Conservation (phyloP, 2,329 filamentous ascomycete species). For the Diaporthe citriasiana region DNA sequence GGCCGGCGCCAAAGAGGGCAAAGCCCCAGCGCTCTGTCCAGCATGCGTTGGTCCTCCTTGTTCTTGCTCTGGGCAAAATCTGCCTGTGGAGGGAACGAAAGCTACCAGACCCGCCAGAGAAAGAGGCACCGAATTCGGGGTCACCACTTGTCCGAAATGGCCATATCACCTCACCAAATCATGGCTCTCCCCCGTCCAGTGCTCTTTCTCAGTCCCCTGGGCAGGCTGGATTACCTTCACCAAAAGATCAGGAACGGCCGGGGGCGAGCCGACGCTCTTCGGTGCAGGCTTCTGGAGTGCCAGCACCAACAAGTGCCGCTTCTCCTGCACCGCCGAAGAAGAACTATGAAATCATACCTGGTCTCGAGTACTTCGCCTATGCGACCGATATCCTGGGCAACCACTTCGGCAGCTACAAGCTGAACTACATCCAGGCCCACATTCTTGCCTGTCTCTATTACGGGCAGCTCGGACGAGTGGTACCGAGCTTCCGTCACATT, state of each 20-base stretch:
- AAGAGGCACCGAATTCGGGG: constrained; percentile 52
- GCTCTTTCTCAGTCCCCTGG: constrained; percentile 58
- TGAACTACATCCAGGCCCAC: constrained; percentile 87
- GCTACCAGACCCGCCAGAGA: constrained; percentile 70
- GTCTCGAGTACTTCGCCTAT: constrained; percentile 89
- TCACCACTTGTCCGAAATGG: constrained; percentile 64
- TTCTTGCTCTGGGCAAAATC: constrained; percentile 90
- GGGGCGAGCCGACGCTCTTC: constrained; percentile 66
- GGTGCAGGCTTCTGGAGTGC: constrained; percentile 53
- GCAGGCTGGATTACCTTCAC: constrained; percentile 63
- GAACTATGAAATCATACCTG: constrained; percentile 90
- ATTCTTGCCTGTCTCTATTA: constrained; percentile 90
- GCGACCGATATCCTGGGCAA: constrained; percentile 90
- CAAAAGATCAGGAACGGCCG: constrained; percentile 63
- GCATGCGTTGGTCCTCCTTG: constrained; percentile 85
- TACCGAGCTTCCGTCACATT: constrained; percentile 83
- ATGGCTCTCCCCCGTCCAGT: constrained; percentile 67
- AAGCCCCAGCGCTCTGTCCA: constrained; percentile 77
- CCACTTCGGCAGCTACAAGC: constrained; percentile 81
- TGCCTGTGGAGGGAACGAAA: constrained; percentile 67
- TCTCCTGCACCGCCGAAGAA: constrained; percentile 51
- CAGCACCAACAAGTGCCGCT: constrained; percentile 47
- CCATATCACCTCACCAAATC: constrained; percentile 64
- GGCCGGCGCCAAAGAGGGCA: constrained; percentile 56
- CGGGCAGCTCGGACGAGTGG: constrained; percentile 86